These are phyloP conservation scores for Polygonum aviculare DNA, from an alignment of 148 eudicot species.

Conservation along the genomic window DNA sequence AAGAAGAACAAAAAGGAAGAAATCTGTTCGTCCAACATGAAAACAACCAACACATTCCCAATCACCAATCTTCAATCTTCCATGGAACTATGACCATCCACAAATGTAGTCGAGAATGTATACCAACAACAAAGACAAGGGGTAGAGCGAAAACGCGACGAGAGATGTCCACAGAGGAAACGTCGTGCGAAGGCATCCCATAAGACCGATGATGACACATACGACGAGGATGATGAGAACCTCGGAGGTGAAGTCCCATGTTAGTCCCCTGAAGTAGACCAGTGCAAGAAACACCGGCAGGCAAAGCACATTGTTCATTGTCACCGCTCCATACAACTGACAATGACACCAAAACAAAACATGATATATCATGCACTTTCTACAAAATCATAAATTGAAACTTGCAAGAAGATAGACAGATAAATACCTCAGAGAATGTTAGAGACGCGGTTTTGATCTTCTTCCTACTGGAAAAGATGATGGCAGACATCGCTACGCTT, in stretches of 20 bases:
- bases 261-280: slow-evolving; percentile 57
- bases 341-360: not conserved
- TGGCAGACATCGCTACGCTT: slow-evolving; percentile 84
- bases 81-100: slow-evolving; percentile 65
- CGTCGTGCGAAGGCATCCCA: slow-evolving; percentile 66
- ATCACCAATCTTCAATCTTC: not conserved
- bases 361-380: too few relatives aligned
- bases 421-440: slow-evolving; percentile 76
- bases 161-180: slow-evolving; percentile 77
- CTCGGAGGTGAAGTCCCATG: slow-evolving; percentile 86
- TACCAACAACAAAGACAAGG: slow-evolving; percentile 51
- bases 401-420: too few relatives aligned
- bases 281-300: slow-evolving; percentile 69
- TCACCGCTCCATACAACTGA: slow-evolving; percentile 73
- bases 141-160: slow-evolving; percentile 71
- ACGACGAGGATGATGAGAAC: slow-evolving; percentile 70
- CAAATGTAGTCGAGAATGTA: slow-evolving; percentile 70
- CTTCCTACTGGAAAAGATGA: slow-evolving; percentile 76
- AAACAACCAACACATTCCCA: not conserved
- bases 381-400: too few relatives aligned
- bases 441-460: slow-evolving; percentile 69
- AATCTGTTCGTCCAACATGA: not conserved
- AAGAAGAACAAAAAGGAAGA: not conserved
- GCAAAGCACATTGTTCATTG: slow-evolving; percentile 71
- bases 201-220: slow-evolving; percentile 56